Evolutionary conservation across 176 grass and related monocot genomes (phyloP), one percentile per base, ranked within the genome.

Genomic region (Avena sativa): DNA sequence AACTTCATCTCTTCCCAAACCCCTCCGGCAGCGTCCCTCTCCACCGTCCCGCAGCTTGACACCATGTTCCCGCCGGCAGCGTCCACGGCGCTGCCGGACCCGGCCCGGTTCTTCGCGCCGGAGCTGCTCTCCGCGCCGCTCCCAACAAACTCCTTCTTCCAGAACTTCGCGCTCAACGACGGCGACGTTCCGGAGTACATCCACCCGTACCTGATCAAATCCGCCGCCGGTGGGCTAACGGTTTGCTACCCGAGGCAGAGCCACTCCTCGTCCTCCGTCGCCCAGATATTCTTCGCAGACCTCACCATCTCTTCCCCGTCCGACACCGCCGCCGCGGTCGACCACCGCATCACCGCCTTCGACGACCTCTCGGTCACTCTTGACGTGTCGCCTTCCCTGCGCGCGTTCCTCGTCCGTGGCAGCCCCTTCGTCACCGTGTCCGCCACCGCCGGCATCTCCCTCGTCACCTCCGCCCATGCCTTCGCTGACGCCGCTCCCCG

Each of bases 121-220:
- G 10, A 20, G 36, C 96, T 98, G 23, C 88, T 93, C 74, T 83
- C 84, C 71, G 75, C 81, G 62, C 93, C 93, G 65, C 93, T 98
- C 49, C 96, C 93, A 38, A 98, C 96, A 28, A 98, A 95, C 67
- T 92, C 96, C 67, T 98, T 95, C 90, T 98, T 98, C 90, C 96
- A 98, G 72, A 98, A 98, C 90, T 93, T 79, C 50, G 71, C 36
- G 76, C 96, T 98, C 74, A 95, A 95, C 6, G 86, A 95, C 80
- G 96, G 96, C 62, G 93, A 95, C 73, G 88, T 92, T 76, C 91
- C 96, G 12, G 96, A 98, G 88, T 98, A 98, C 86, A 80, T 98
- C 89, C 93, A 98, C 59, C 93, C 96, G 2, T 98, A 98, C 90
- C 91, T 93, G 28, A 52, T 95, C 78, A 91, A 88, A 23, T 87